phyloP scores from a whole-genome alignment of 139 green algal species.

The Picochlorum sp. region DNA sequence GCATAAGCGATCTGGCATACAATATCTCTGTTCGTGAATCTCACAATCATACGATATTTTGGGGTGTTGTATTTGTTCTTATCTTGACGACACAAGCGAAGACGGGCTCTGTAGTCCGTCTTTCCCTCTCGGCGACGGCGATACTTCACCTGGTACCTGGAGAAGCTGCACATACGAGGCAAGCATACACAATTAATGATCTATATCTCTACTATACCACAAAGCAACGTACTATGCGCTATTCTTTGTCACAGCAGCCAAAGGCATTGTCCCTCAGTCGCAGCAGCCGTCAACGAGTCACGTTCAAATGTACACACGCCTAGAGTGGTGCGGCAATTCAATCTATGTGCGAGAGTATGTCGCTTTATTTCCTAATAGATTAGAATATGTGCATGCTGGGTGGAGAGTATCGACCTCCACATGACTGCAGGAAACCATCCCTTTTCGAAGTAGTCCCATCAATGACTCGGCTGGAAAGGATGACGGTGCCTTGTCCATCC shows the following conservation, averaged over 20 bases:
- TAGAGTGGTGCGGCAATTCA: too few relatives aligned
- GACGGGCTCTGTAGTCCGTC: conserved; percentile 93
- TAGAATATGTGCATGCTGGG: too few relatives aligned
- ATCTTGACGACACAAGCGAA: conserved; percentile 89
- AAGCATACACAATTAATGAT: neutral
- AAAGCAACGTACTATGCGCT: conserved; percentile 12
- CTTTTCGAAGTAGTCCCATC: too few relatives aligned
- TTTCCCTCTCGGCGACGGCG: conserved; percentile 69
- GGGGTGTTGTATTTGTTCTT: conserved; percentile 99
- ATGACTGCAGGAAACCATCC: too few relatives aligned
- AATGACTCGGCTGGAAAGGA: too few relatives aligned
- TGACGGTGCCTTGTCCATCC: too few relatives aligned
- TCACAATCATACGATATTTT: conserved; percentile 84
- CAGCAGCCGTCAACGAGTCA: too few relatives aligned
- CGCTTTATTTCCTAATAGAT: too few relatives aligned
- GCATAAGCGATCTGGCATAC: conserved; percentile 88
- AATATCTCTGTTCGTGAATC: conserved; percentile 86
- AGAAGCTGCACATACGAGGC: neutral
- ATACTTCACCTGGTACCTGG: conserved; percentile 81
- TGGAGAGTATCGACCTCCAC: too few relatives aligned
- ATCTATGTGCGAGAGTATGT: too few relatives aligned
- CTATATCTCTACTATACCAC: neutral
- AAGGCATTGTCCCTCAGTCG: conserved; percentile 1
- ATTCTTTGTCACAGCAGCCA: conserved; percentile 12
- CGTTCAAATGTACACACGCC: too few relatives aligned